Base-by-base conservation (phyloP, 1,284 basidiomycete genomes). In the Waitea zeae region DNA sequence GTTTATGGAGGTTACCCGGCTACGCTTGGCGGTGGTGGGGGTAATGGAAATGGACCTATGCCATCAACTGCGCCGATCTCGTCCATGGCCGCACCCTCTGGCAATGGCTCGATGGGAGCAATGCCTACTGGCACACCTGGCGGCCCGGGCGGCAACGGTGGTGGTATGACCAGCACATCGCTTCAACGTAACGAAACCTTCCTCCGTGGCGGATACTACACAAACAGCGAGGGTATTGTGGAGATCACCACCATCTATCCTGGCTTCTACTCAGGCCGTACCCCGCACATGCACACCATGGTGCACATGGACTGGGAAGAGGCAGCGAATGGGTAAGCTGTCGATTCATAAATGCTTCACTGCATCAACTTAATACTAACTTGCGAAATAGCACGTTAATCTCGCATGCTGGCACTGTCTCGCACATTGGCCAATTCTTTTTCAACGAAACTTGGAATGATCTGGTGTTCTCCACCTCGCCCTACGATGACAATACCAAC, bases 191-290 rank as follows among this genome's bases (percentile, higher is more conserved):
- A 57, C 22, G 62, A 68, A 38, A 64, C 60, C 1, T 81, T 67
- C 59, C 53, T 78, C 12, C 61, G 77, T 15, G 78, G 71, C 4
- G 75, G 76, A 19, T 74, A 66, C 59, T 62, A 69, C 1, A 80
- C 78, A 0, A 67, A 79, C 51, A 52, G 52, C 38, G 67, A 71
- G 41, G 79, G 78, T 17, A 69, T 81, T 12, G 67, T 65, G 1
- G 67, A 74, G 40, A 75, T 81, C n/a, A n/a, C n/a, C n/a, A n/a
- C n/a, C n/a, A n/a, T n/a, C n/a, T 79, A 74, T 56, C 78, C 78
- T 6, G 78, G 75, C 1, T 78, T 67, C 43, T 69, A 67, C 43
- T 62, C 61, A 3, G 64, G 67, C 11, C 62, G 66, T 17, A 63
- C 66, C 12, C 61, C 62, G 0, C 67, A 69, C 44, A 48, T 70